Conservation (phyloP, 2,329 filamentous ascomycete species). For the Talaromyces sp. region DNA sequence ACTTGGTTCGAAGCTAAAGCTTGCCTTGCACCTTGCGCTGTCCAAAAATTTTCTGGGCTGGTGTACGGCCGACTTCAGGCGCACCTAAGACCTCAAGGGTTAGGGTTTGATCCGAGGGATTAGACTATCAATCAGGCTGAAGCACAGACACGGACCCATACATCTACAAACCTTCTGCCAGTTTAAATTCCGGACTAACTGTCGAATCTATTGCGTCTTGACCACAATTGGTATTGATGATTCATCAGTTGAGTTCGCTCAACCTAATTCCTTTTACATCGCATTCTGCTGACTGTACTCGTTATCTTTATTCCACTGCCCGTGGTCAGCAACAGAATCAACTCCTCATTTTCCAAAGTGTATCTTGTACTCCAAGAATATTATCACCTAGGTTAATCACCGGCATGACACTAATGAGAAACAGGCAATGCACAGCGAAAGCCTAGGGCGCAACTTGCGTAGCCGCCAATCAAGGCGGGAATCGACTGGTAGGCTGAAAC, state of each 20-base stretch:
- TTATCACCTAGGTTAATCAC: not conserved
- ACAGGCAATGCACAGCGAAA: slow-evolving; percentile 7
- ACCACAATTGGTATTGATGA: not conserved
- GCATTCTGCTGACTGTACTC: not conserved
- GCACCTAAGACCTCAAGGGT: not conserved
- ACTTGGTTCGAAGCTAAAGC: not conserved
- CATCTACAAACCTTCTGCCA: not conserved
- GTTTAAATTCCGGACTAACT: not conserved
- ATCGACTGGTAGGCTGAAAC: slow-evolving; percentile 9
- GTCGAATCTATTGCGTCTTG: not conserved
- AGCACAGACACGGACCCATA: not conserved
- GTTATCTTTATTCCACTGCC: not conserved
- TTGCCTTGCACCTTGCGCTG: not conserved
- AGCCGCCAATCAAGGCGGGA: slow-evolving; percentile 7
- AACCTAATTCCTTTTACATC: not conserved
- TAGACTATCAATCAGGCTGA: not conserved
- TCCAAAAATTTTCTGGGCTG: not conserved
- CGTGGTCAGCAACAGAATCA: not conserved
- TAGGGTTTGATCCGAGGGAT: not conserved
- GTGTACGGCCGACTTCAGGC: not conserved
- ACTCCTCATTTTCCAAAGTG: not conserved
- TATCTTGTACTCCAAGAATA: not conserved
- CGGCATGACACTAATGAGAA: not conserved
- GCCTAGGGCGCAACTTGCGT: not conserved
- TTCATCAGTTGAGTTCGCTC: not conserved